Percentiles rank a stretch among this genome's conserved stretches.
Evolutionary conservation across 2,329 filamentous ascomycete species (phyloP).

Genomic region (Microdochium trichocladiopsis): DNA sequence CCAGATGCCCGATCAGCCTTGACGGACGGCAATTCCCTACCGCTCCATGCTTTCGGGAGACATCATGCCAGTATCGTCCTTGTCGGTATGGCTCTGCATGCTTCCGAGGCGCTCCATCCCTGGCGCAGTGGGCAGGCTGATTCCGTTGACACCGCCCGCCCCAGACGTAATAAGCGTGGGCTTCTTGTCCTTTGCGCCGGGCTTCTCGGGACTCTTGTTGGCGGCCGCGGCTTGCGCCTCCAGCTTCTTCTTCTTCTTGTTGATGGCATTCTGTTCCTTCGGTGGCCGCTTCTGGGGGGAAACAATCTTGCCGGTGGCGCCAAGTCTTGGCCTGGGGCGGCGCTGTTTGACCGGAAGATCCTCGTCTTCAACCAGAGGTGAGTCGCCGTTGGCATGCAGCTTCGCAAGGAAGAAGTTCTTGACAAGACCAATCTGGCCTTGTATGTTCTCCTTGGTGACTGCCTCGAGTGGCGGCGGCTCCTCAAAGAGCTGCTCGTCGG

Average conservation of each 20-base stretch:
- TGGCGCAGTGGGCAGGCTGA: constrained; percentile 28
- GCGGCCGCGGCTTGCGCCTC: constrained; percentile 51
- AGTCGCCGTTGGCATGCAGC: constrained; percentile 74
- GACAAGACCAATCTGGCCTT: constrained; percentile 77
- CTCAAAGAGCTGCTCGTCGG: constrained; percentile 56
- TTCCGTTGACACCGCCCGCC: constrained; percentile 24
- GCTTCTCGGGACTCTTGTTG: constrained; percentile 28
- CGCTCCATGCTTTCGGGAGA: constrained; percentile 71
- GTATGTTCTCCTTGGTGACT: constrained; percentile 71
- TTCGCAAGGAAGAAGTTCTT: constrained; percentile 89
- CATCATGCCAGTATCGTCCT: constrained; percentile 71
- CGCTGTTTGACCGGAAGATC: constrained; percentile 90
- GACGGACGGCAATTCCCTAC: no score
- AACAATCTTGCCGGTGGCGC: constrained; percentile 76
- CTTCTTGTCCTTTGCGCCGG: constrained; percentile 44
- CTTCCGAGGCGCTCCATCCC: constrained; percentile 53
- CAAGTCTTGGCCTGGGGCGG: constrained; percentile 58
- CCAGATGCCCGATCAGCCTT: no score
- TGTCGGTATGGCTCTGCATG: constrained; percentile 57
- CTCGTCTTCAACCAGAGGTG: constrained; percentile 86
- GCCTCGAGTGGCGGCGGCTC: constrained; percentile 65
- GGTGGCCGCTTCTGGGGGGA: constrained; percentile 77
- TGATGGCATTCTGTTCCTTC: constrained; percentile 74
- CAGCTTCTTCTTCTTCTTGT: constrained; percentile 82
- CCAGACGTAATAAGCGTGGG: constrained; percentile 23